phyloP scores from a whole-genome alignment of 257 asterid species.

The Petunia secreta region DNA sequence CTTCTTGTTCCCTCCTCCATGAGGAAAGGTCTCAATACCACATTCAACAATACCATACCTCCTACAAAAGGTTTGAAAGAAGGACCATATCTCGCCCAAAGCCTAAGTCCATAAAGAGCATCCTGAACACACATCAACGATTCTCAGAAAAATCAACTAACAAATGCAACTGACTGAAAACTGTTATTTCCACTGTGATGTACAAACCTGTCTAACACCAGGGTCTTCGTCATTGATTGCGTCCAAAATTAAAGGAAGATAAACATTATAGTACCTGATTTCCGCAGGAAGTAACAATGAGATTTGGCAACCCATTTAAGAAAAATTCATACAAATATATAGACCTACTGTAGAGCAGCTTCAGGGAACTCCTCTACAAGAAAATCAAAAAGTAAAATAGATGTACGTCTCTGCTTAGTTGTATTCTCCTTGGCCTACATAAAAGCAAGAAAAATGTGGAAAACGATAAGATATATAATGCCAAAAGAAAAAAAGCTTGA shows the following conservation, averaged over 20 bases:
- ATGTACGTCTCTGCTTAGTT: conserved; percentile 92
- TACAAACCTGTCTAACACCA: conserved; percentile 86
- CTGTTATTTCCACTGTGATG: not conserved
- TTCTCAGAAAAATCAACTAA: conserved; percentile 26
- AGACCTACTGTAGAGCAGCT: conserved; percentile 69
- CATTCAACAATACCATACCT: conserved; percentile 40
- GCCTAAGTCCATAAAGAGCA: conserved; percentile 40
- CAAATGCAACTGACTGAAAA: not conserved
- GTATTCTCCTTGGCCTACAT: conserved; percentile 89
- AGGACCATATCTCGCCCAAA: conserved; percentile 85
- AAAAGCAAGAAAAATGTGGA: not conserved
- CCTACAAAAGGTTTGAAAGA: conserved; percentile 87
- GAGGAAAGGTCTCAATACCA: not conserved
- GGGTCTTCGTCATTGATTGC: conserved; percentile 85
- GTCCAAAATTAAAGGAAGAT: conserved; percentile 35
- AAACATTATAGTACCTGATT: conserved; percentile 77
- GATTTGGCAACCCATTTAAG: conserved; percentile 25
- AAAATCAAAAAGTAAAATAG: conserved; percentile 93
- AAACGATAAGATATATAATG: conserved; percentile 85
- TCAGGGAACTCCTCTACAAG: conserved; percentile 94
- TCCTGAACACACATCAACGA: conserved; percentile 43
- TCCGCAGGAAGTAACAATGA: not conserved
- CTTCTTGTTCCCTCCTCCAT: not conserved
- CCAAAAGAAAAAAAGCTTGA: conserved; percentile 47
- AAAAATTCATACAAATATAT: not conserved